Conservation (phyloP, 2,329 filamentous ascomycete genomes). For the Aspergillus tubingensis region DNA sequence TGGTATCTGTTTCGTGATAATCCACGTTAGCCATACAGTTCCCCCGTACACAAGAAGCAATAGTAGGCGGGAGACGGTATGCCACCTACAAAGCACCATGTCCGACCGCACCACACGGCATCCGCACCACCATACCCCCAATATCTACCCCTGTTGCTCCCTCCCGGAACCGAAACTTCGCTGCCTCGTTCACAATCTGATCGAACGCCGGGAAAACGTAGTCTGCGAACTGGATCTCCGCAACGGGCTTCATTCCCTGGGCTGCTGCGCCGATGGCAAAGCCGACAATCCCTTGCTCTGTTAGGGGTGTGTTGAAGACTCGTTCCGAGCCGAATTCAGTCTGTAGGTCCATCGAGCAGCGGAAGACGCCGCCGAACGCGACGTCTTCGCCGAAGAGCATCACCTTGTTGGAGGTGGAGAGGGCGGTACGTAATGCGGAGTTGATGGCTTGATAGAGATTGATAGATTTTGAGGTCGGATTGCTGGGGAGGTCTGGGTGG, state of each 20-base stretch:
- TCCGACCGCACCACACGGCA: constrained; percentile 87
- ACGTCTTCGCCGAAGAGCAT: constrained; percentile 96
- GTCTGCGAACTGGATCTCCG: constrained; percentile 94
- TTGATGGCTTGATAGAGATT: constrained; percentile 96
- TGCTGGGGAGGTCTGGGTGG: constrained; percentile 72
- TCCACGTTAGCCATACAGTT: too few relatives aligned
- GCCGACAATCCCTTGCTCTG: constrained; percentile 90
- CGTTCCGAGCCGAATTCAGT: constrained; percentile 83
- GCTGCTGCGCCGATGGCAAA: constrained; percentile 89
- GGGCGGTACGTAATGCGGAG: constrained; percentile 77
- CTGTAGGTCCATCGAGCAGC: constrained; percentile 87
- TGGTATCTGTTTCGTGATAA: constrained; percentile 59
- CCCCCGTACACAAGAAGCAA: too few relatives aligned
- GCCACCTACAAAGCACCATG: constrained; percentile 70
- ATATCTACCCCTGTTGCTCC: constrained; percentile 65
- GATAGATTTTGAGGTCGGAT: constrained; percentile 75
- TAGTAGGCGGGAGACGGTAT: too few relatives aligned
- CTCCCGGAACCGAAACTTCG: constrained; percentile 80
- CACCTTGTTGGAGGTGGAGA: constrained; percentile 81
- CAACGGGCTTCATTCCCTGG: constrained; percentile 88
- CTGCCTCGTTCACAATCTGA: constrained; percentile 90
- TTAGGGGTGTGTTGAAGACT: constrained; percentile 94
- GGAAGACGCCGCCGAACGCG: constrained; percentile 93
- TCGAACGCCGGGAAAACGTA: constrained; percentile 93
- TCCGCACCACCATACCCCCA: constrained; percentile 81